Percentiles rank a stretch among this genome's conserved stretches.
phyloP scores from a whole-genome alignment of 768 basidiomycete genomes.

The Hortiboletus flavorubellus region DNA sequence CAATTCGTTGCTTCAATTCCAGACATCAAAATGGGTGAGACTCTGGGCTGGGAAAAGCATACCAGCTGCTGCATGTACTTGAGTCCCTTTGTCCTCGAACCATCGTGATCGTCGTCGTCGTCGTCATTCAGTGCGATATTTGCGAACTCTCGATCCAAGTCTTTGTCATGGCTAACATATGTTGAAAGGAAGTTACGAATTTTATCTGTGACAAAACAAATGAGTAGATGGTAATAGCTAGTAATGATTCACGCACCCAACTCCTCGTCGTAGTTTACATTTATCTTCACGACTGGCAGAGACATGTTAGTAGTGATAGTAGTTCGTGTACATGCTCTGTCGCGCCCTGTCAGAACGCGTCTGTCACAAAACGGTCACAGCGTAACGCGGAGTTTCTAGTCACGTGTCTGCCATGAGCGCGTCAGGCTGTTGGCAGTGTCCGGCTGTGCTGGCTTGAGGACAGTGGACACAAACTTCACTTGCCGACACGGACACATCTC shows the following conservation, averaged over 20 bases:
- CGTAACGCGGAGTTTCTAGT: constrained; percentile 4
- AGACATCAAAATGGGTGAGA: constrained; percentile 21
- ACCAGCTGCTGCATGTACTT: constrained; percentile 90
- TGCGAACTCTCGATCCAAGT: constrained; percentile 63
- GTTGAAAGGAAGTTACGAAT: constrained; percentile 70
- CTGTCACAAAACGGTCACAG: constrained; percentile 25
- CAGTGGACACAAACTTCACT: no score
- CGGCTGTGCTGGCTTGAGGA: no score
- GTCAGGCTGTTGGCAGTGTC: no score
- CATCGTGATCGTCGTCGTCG: constrained; percentile 34
- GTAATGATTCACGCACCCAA: constrained; percentile 44
- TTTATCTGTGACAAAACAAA: constrained; percentile 42
- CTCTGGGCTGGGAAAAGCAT: constrained; percentile 30
- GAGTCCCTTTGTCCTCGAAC: constrained; percentile 38
- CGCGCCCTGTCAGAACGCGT: constrained; percentile 25
- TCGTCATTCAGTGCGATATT: constrained; percentile 65
- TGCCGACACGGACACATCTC: no score
- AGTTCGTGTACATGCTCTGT: constrained; percentile 7
- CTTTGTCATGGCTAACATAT: constrained; percentile 63
- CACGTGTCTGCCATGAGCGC: constrained; percentile 7
- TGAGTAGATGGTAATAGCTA: neutral
- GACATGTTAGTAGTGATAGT: constrained; percentile 51
- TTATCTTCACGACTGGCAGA: constrained; percentile 55
- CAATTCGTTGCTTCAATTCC: constrained; percentile 72
- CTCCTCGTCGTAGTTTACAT: constrained; percentile 68